Evolutionary conservation across 352 stramenopile species (phyloP).

Genomic region (Globisporangium nagaii): DNA sequence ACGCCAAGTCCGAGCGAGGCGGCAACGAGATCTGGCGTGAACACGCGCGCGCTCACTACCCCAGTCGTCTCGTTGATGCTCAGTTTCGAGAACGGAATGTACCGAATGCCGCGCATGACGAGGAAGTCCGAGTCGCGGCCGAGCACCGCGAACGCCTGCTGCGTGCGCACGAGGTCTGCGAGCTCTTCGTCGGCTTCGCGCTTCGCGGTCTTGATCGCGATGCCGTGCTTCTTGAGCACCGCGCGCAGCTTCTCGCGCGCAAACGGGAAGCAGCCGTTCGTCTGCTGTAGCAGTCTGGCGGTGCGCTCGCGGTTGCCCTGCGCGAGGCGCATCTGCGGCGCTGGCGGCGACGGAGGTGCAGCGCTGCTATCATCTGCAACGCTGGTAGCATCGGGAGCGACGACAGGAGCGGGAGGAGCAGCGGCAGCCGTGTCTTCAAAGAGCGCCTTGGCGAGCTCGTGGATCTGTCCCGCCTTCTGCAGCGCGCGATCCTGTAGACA

Average conservation of each 20-base stretch:
- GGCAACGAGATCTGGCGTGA: constrained; percentile 57
- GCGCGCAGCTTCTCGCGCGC: constrained; percentile 62
- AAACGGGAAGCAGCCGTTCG: constrained; percentile 73
- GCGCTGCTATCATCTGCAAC: not conserved
- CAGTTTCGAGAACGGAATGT: constrained; percentile 71
- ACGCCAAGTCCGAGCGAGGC: constrained; percentile 48
- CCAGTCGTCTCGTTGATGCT: constrained; percentile 18
- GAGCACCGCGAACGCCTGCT: constrained; percentile 56
- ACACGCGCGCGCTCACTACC: constrained; percentile 64
- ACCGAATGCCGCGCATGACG: constrained; percentile 72
- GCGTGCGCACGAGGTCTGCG: constrained; percentile 48
- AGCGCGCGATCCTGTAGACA: constrained; percentile 44
- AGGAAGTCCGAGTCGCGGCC: constrained; percentile 88
- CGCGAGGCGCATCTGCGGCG: constrained; percentile 5
- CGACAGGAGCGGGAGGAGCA: not conserved
- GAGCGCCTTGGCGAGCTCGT: constrained; percentile 27
- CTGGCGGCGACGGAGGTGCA: not conserved
- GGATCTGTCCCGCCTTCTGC: constrained; percentile 49
- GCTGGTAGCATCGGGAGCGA: not conserved
- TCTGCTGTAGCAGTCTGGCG: constrained; percentile 38
- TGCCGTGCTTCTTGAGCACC: constrained; percentile 44
- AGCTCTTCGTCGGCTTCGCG: constrained; percentile 79
- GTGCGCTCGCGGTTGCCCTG: constrained; percentile 9
- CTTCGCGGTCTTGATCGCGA: constrained; percentile 41
- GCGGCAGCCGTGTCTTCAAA: constrained; percentile 8